Percentiles rank a stretch among this genome's conserved stretches.
Conservation (phyloP, 225 moss, liverwort and hornwort genomes). For the Asterella californica region DNA sequence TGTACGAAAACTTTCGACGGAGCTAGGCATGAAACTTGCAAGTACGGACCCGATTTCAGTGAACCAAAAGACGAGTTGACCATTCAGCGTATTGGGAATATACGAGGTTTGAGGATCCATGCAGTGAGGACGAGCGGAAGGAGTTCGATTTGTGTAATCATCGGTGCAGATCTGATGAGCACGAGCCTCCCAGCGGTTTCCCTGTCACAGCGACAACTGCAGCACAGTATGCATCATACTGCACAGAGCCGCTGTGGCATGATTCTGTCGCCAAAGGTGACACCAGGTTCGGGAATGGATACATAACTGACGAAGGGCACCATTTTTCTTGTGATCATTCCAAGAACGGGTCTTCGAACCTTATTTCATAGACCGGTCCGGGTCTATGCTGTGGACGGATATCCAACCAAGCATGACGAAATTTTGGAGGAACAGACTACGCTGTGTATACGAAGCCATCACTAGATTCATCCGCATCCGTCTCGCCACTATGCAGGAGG, state of each 20-base stretch:
- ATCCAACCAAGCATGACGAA: background rate
- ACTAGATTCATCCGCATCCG: constrained; percentile 33
- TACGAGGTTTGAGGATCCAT: constrained; percentile 46
- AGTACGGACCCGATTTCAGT: constrained; percentile 41
- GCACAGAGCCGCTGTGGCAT: constrained; percentile 36
- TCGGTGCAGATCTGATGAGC: constrained; percentile 37
- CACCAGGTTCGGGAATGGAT: constrained; percentile 18
- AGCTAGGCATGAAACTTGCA: constrained; percentile 23
- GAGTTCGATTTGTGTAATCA: constrained; percentile 37
- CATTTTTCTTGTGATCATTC: constrained; percentile 36
- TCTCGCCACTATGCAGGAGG: constrained; percentile 4
- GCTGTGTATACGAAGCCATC: constrained; percentile 25
- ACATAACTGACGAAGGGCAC: constrained; percentile 43
- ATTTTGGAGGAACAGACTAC: background rate
- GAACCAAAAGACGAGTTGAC: constrained; percentile 42
- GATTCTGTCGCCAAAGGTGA: too few species aligned
- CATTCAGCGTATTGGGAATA: constrained; percentile 46
- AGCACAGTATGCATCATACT: constrained; percentile 26
- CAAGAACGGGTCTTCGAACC: constrained; percentile 14
- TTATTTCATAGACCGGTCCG: constrained; percentile 40
- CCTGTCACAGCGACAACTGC: background rate
- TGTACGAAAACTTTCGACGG: background rate
- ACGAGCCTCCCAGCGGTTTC: background rate
- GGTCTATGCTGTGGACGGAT: constrained; percentile 21
- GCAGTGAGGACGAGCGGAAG: constrained; percentile 25